A percentile compares a stretch with the other conserved stretches of the same genome.
These are phyloP conservation scores for Clarireedia hainanense DNA, from an alignment of 2,329 filamentous ascomycete species.

Conservation along the genomic window DNA sequence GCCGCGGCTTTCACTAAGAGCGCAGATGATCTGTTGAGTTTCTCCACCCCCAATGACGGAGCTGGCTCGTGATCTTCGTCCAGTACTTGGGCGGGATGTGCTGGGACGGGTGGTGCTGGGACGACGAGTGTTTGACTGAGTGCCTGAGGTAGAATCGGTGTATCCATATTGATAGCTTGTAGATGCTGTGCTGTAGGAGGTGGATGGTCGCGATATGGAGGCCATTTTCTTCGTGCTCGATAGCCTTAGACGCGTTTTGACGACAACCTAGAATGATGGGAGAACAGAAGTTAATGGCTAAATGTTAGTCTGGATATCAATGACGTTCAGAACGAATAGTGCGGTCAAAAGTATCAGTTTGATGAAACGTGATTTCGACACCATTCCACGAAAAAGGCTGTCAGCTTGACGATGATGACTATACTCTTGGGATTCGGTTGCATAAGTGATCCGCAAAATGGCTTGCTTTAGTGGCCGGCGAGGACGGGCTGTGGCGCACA, in stretches of 20 bases:
- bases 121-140: conserved; percentile 13
- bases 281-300: not conserved
- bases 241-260: not conserved
- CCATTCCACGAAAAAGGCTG: no score
- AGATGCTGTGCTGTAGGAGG: conserved; percentile 22
- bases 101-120: conserved; percentile 22
- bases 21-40: conserved; percentile 73
- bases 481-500: not conserved
- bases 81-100: conserved; percentile 27
- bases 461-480: not conserved
- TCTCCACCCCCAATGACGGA: conserved; percentile 37
- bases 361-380: no score
- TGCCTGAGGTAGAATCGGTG: conserved; percentile 25
- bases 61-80: conserved; percentile 23
- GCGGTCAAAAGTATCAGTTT: no score
- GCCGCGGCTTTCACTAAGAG: conserved; percentile 79
- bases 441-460: no score
- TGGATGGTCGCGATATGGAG: conserved; percentile 17
- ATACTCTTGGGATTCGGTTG: not conserved
- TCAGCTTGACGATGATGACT: not conserved
- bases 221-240: conserved; percentile 8
- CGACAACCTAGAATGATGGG: not conserved
- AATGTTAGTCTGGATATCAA: conserved; percentile 14
- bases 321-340: not conserved
- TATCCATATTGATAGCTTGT: conserved; percentile 22